These are phyloP conservation scores for Cystobasidium onofrii DNA, from an alignment of 768 basidiomycete species.

Conservation along the genomic window DNA sequence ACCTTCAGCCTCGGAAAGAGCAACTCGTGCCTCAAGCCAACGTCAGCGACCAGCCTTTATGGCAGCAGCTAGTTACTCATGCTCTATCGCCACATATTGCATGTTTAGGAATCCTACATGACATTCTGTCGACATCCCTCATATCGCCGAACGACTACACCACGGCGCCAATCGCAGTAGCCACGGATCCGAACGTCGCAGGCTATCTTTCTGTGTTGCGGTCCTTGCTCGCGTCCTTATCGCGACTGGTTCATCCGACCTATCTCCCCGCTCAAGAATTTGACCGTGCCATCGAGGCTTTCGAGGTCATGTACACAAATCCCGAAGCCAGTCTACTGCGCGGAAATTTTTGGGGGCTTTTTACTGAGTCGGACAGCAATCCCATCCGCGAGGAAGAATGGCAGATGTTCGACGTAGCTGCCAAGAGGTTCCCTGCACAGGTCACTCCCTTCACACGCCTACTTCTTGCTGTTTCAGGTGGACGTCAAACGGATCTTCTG, in stretches of 20 bases:
- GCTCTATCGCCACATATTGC: slow-evolving; percentile 32
- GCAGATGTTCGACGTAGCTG: slow-evolving; percentile 71
- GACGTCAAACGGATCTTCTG: neutral
- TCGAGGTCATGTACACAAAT: slow-evolving; percentile 62
- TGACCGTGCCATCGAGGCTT: slow-evolving; percentile 62
- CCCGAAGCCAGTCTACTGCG: slow-evolving; percentile 61
- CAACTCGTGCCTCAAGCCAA: neutral
- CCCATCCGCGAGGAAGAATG: slow-evolving; percentile 57
- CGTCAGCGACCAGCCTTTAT: slow-evolving; percentile 31
- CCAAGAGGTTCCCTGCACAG: slow-evolving; percentile 74
- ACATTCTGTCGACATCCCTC: slow-evolving; percentile 30
- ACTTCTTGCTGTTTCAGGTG: slow-evolving; percentile 65
- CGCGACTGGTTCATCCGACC: slow-evolving; percentile 36
- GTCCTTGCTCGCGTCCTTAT: slow-evolving; percentile 35
- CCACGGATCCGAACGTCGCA: slow-evolving; percentile 34
- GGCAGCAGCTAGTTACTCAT: slow-evolving; percentile 35
- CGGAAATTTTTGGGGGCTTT: slow-evolving; percentile 63
- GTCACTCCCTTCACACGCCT: slow-evolving; percentile 59
- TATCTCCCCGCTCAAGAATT: slow-evolving; percentile 51
- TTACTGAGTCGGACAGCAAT: slow-evolving; percentile 45
- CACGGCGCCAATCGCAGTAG: neutral
- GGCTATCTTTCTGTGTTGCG: slow-evolving; percentile 42
- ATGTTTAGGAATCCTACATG: slow-evolving; percentile 32
- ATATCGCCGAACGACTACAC: neutral
- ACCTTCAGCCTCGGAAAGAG: slow-evolving; percentile 10